Conservation (phyloP, 108 stramenopile species). For the Nannochloropsis oceanica region DNA sequence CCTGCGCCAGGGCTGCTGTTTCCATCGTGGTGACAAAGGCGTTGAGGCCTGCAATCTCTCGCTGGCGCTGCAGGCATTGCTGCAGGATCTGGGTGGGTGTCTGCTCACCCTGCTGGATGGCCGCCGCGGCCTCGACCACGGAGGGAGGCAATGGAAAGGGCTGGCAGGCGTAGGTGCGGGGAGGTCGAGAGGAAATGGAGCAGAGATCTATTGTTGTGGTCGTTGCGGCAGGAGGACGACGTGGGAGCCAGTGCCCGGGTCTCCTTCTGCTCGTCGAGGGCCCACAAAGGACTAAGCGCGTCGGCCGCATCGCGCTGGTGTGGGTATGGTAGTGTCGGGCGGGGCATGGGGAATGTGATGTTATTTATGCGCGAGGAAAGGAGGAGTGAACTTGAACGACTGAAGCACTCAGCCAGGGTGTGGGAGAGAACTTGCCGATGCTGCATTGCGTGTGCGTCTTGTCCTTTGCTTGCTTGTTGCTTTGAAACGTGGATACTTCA, state of each 20-base stretch:
- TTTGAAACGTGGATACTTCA: no score
- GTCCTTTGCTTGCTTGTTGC: no score
- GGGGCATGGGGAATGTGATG: no score
- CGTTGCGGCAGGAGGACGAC: not conserved
- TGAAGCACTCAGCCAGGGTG: no score
- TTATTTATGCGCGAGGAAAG: no score
- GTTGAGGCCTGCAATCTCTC: not conserved
- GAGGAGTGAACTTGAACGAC: no score
- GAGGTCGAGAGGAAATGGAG: not conserved
- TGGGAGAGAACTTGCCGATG: no score
- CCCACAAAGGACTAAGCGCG: no score
- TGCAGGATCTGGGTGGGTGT: not conserved
- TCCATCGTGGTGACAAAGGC: not conserved
- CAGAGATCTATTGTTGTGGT: not conserved
- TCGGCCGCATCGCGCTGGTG: no score
- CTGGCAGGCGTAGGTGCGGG: not conserved
- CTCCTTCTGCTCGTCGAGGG: not conserved
- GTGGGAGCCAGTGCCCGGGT: not conserved
- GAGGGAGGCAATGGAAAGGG: not conserved
- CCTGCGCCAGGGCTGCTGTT: not conserved
- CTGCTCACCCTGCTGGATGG: not conserved
- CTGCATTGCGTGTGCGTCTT: no score
- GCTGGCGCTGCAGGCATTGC: not conserved
- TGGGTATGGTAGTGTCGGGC: no score
- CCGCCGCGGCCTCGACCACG: not conserved